Percentiles rank a stretch among this genome's conserved stretches.
Conservation (phyloP, 148 eudicot species). For the Cornus florida region DNA sequence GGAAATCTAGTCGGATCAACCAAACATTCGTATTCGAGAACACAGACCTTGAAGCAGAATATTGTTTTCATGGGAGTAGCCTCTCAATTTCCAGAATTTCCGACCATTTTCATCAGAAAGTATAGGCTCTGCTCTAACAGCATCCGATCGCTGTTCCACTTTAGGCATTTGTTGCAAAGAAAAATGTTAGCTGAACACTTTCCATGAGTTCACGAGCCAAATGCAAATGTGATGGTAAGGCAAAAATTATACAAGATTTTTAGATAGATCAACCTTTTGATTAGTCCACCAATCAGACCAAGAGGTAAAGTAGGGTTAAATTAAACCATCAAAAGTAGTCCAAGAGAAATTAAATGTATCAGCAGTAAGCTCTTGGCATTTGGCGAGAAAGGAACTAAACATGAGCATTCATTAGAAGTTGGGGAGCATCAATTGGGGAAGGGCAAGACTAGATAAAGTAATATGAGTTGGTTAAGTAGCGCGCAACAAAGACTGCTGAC, state of each 20-base stretch:
- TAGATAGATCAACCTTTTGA: neutral
- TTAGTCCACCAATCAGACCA: neutral
- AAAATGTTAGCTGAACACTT: slow-evolving; percentile 6
- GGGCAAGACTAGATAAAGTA: too few species aligned
- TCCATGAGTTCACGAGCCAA: neutral
- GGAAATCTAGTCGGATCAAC: neutral
- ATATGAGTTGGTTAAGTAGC: too few species aligned
- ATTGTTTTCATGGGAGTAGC: slow-evolving; percentile 12
- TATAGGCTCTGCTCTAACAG: slow-evolving; percentile 26
- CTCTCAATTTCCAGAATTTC: slow-evolving; percentile 30
- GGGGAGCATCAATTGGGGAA: too few species aligned
- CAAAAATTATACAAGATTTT: neutral
- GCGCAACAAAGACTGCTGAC: too few species aligned
- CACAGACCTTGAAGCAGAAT: slow-evolving; percentile 31
- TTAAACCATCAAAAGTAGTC: neutral
- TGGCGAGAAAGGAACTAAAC: too few species aligned
- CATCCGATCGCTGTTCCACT: slow-evolving; percentile 17
- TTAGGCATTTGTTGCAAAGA: neutral
- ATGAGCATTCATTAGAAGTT: too few species aligned
- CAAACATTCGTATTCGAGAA: neutral
- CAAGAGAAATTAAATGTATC: neutral
- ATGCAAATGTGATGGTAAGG: neutral
- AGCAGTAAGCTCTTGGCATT: too few species aligned
- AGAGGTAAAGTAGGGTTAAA: neutral
- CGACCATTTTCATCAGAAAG: slow-evolving; percentile 23